phyloP scores from a whole-genome alignment of 2,329 filamentous ascomycete genomes.

The Huntiella savannae region DNA sequence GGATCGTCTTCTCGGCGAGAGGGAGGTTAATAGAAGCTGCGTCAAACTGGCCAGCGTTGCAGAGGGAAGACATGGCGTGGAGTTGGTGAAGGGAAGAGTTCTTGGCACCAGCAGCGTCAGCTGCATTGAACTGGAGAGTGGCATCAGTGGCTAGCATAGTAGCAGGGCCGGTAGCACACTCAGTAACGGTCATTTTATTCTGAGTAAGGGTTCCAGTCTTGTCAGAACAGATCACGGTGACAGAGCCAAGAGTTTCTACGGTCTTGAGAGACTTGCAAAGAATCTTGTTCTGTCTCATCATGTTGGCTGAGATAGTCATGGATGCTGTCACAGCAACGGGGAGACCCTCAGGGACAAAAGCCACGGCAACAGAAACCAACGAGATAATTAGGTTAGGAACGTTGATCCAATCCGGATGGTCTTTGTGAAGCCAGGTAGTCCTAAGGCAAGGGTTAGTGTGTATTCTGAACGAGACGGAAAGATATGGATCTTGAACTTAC shows the following conservation, averaged over 20 bases:
- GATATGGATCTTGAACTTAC: constrained; percentile 80
- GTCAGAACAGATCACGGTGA: constrained; percentile 98
- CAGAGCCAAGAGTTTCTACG: constrained; percentile 93
- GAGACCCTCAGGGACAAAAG: constrained; percentile 90
- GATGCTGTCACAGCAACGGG: constrained; percentile 97
- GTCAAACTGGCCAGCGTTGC: constrained; percentile 53
- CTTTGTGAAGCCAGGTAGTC: constrained; percentile 75
- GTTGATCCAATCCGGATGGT: constrained; percentile 98
- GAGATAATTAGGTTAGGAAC: constrained; percentile 57
- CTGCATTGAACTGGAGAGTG: constrained; percentile 22
- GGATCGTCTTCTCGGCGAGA: constrained; percentile 52
- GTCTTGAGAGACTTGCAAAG: constrained; percentile 91
- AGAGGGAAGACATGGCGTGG: constrained; percentile 51
- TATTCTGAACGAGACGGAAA: neutral
- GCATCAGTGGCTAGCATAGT: constrained; percentile 73
- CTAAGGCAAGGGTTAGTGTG: constrained; percentile 28
- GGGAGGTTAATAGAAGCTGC: constrained; percentile 62
- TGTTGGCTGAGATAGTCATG: constrained; percentile 82
- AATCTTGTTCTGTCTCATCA: constrained; percentile 97
- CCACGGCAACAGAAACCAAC: constrained; percentile 78
- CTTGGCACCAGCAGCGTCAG: constrained; percentile 20
- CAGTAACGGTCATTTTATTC: constrained; percentile 98
- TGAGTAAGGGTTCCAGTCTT: constrained; percentile 97
- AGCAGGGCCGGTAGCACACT: constrained; percentile 66
- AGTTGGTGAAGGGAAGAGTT: constrained; percentile 69